phyloP scores from a whole-genome alignment of 1,284 basidiomycete genomes.

The Malassezia pachydermatis region DNA sequence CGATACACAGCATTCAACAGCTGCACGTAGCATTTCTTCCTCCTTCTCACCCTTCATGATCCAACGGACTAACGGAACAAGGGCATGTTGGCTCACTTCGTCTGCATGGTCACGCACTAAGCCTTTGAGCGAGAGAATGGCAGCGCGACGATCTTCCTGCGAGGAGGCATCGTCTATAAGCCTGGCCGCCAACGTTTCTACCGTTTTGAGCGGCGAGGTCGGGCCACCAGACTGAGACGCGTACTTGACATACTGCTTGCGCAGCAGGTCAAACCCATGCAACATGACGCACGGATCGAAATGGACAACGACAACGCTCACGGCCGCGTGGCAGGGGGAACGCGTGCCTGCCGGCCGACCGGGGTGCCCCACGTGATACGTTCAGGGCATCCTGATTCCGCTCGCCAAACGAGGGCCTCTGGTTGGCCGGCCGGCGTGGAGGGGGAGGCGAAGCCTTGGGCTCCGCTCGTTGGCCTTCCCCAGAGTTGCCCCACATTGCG shows the following conservation, averaged over 20 bases:
- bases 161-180: constrained; percentile 50
- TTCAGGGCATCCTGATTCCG: no score
- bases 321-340: no score
- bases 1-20: constrained; percentile 33
- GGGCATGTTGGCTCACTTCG: constrained; percentile 40
- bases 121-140: constrained; percentile 82
- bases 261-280: constrained; percentile 45
- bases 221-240: constrained; percentile 33
- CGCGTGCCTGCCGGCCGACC: no score
- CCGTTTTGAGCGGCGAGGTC: constrained; percentile 73
- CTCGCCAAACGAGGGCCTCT: no score
- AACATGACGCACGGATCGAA: constrained; percentile 27
- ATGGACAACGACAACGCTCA: background rate
- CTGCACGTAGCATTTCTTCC: constrained; percentile 31
- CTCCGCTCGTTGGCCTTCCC: no score
- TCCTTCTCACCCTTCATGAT: constrained; percentile 30
- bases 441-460: no score
- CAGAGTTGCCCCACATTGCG: no score
- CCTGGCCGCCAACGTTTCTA: constrained; percentile 73
- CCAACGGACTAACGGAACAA: constrained; percentile 26
- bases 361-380: no score
- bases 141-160: constrained; percentile 69
- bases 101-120: constrained; percentile 78
- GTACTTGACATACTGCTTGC: constrained; percentile 40
- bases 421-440: no score